Base-by-base conservation (phyloP, 139 green algal genomes). In the Chlorella sp. region DNA sequence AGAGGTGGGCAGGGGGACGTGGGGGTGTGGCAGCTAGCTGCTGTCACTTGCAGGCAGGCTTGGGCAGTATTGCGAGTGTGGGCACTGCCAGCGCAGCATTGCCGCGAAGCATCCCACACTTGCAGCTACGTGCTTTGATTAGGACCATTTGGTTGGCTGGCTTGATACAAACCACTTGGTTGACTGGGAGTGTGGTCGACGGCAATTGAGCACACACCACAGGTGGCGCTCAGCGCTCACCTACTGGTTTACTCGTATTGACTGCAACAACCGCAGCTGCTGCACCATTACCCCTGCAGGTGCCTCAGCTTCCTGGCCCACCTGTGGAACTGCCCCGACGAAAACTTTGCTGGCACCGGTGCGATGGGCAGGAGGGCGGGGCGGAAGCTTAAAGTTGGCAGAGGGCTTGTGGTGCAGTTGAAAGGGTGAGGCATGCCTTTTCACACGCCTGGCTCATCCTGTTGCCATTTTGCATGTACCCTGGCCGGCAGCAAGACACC, bases 301-400 rank as follows among this genome's bases (percentile, higher is more conserved):
- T 92, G 92, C 77, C 89, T 96, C 18, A 60, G 53, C 24, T 95
- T 96, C 81, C 82, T 96, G 85, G 93, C 93, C 3, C 57, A 95
- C 53, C 85, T 96, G 88, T 95, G 86, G 78, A 90, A 96, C 83
- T 90, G 86, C 14, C 91, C 76, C 14, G 34, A 94, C 3, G 83
- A 90, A 16, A 68, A 90, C 39, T 88, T 81, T 39, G 22, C 66
- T 7, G 84, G 84, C 39, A 88, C 84, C 42, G 83, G 83, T 79
- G 48, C 12, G 77, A 61, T 84, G 15, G 69, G 69, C 26, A 28
- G 69, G 69, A 14, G 18, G 60, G 60, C 60, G 18, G 60, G 60
- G 60, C 60, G 60, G 15, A 24, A 18, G 60, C 60, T 68, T 77
- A n/a, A n/a, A n/a, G n/a, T n/a, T n/a, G n/a, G n/a, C n/a, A n/a